Base-by-base conservation (phyloP, 2,329 filamentous ascomycete species). In the Niveomyces coronatus region DNA sequence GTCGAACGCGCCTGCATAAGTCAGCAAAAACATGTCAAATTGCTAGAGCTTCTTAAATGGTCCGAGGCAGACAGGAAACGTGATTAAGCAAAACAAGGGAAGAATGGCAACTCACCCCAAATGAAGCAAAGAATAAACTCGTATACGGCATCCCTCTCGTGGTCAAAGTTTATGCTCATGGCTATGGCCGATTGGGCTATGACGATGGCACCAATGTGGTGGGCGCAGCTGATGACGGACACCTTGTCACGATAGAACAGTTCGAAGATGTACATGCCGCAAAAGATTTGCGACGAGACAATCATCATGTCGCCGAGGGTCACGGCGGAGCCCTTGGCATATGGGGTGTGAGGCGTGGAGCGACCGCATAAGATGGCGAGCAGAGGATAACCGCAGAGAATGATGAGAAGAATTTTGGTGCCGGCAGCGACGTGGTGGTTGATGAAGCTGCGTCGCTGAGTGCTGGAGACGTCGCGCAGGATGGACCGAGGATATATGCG, bases 101-200 rank as follows among this genome's bases (percentile, higher is more conserved):
- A n/a, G n/a, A n/a, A n/a, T n/a, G 9, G 30, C 17, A 15, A 22
- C 40, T n/a, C 35, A 42, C 40, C 40, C 40, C 40, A 42, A n/a
- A 42, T 36, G 7, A 42, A 42, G 17, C 40, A 42, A 9, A 42
- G 9, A 7, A 42, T 42, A n/a, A 42, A 42, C 24, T 42, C 40
- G 24, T 42, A 38, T 1, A 42, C 34, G 10, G 40, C 40, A 29
- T 42, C 40, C 27, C 26, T 38, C 22, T 42, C 35, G 26, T 38
- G 35, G 7, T 22, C 26, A 9, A 34, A 37, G 16, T 42, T 38
- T 23, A 42, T 38, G 26, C 24, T 42, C 40, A 42, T 42, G 5
- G 40, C 34, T n/a, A 42, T 37, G 19, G 40, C 35, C 6, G 35
- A 20, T 11, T 42, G 40, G 13, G 35, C 35, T 34, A 42, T 42